Conservation (phyloP, 768 basidiomycete genomes). For the Phaeotremella fagi region DNA sequence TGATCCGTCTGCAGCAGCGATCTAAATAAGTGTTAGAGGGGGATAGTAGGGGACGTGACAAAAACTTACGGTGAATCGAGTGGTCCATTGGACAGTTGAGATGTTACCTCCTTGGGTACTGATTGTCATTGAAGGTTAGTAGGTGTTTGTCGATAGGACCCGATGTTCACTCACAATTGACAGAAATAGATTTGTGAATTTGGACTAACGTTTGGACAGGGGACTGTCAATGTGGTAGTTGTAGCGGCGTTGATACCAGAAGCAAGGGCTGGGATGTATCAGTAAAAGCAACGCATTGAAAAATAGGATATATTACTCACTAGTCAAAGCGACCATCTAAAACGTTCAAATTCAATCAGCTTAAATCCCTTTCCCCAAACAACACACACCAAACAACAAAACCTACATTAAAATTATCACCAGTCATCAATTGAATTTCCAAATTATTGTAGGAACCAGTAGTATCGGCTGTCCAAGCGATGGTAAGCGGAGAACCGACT, state of each 20-base stretch:
- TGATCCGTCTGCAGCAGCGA: slow-evolving; percentile 40
- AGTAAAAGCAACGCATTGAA: not conserved
- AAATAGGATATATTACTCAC: slow-evolving; percentile 1
- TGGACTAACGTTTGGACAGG: slow-evolving; percentile 39
- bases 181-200: slow-evolving; percentile 46
- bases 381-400: not conserved
- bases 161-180: slow-evolving; percentile 33
- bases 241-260: slow-evolving; percentile 38
- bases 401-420: slow-evolving; percentile 38
- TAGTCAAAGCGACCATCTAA: too few species aligned
- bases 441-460: slow-evolving; percentile 35
- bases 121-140: not conserved
- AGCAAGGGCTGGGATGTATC: slow-evolving; percentile 19
- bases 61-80: slow-evolving; percentile 44
- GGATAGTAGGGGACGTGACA: not conserved
- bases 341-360: too few species aligned
- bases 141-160: not conserved
- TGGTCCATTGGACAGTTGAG: slow-evolving; percentile 37
- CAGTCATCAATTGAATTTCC: slow-evolving; percentile 41
- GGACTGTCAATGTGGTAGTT: slow-evolving; percentile 18
- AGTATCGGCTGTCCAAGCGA: slow-evolving; percentile 35
- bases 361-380: too few species aligned
- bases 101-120: slow-evolving; percentile 30
- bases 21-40: slow-evolving; percentile 15
- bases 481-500: slow-evolving; percentile 24